Evolutionary conservation across 495 filamentous ascomycete genomes (phyloP), one percentile per base, ranked within the genome.

Genomic region (Aspergillus wentii): DNA sequence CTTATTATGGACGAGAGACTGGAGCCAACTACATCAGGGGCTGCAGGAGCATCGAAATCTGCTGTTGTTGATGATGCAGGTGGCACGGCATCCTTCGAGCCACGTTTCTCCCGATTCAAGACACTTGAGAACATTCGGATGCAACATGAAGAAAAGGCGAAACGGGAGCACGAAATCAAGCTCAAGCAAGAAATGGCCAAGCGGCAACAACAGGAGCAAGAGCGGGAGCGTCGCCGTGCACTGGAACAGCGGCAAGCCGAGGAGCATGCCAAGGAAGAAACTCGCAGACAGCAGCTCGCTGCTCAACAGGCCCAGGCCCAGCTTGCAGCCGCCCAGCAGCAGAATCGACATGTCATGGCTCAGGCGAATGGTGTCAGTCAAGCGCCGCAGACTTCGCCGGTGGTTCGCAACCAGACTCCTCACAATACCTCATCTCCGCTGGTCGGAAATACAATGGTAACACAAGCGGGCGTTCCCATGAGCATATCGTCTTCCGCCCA

Each of bases 51-150:
- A 16, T 68, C 72, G 1, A 84, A 80, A 42, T 75, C 83, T 33
- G 69, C 79, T 3, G 80, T 78, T 38, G 80, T 79, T 9, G 87
- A 94, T 50, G 87, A 80, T n/a, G 77, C 83, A 33, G 74, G 79
- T 20, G 82, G 78, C 32, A 70, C 76, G 2, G 68, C 75, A 6
- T 62, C 80, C 15, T 95, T 91, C 51, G 85, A 94, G 49, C 86
- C 88, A 30, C 75, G 82, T 4, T 97, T 97, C 57, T 88, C 91
- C 36, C 73, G 83, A 9, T 96, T 94, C 68, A 95, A 96, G 65
- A 74, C 85, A 1, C 73, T 99, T 17, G 86, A 86, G 25, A 82
- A 85, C 25, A 95, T 99, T 51, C 85, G 82, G 47, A 71, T 75
- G 43, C 76, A 83, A 37, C 82, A 85, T 33, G 80, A 82, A 40